phyloP scores from a whole-genome alignment of 768 basidiomycete species.

The Lepiota brunneoincarnata region DNA sequence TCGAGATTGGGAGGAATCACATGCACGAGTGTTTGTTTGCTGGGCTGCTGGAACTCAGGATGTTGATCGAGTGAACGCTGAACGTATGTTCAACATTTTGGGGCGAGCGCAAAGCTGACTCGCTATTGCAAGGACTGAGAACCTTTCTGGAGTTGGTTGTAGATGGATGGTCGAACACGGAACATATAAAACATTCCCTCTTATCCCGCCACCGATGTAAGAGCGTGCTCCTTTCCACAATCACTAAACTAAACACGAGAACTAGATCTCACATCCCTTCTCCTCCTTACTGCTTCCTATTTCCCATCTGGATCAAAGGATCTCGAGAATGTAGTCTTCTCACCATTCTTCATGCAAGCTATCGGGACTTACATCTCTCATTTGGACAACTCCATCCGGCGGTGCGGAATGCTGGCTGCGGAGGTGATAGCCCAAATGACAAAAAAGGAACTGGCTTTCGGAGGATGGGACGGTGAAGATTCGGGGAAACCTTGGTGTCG shows the following conservation, averaged over 20 bases:
- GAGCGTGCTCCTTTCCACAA: constrained; percentile 20
- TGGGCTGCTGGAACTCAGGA: constrained; percentile 56
- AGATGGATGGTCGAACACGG: constrained; percentile 70
- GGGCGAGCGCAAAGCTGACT: background rate
- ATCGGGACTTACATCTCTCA: constrained; percentile 79
- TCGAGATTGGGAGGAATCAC: constrained; percentile 57
- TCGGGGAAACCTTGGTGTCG: constrained; percentile 65
- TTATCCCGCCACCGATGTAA: constrained; percentile 74
- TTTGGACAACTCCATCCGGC: constrained; percentile 69
- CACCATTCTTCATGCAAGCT: constrained; percentile 61
- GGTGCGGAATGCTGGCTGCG: constrained; percentile 90
- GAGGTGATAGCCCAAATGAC: constrained; percentile 68
- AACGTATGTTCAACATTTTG: constrained; percentile 22
- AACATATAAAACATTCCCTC: constrained; percentile 79
- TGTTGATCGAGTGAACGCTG: constrained; percentile 22
- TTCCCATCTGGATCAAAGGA: constrained; percentile 50
- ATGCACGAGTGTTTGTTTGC: constrained; percentile 63
- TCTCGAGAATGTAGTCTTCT: constrained; percentile 45
- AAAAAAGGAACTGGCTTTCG: constrained; percentile 73
- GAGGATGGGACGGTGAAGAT: constrained; percentile 78
- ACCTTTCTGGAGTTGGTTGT: constrained; percentile 47
- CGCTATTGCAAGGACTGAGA: constrained; percentile 36
- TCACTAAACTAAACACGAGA: background rate
- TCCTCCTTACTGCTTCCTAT: constrained; percentile 64
- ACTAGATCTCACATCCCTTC: constrained; percentile 69